Percentiles rank a stretch among this genome's conserved stretches.
These are phyloP conservation scores for Magnaporthiopsis rhizophila DNA, from an alignment of 2,329 filamentous ascomycete genomes.

Conservation along the genomic window DNA sequence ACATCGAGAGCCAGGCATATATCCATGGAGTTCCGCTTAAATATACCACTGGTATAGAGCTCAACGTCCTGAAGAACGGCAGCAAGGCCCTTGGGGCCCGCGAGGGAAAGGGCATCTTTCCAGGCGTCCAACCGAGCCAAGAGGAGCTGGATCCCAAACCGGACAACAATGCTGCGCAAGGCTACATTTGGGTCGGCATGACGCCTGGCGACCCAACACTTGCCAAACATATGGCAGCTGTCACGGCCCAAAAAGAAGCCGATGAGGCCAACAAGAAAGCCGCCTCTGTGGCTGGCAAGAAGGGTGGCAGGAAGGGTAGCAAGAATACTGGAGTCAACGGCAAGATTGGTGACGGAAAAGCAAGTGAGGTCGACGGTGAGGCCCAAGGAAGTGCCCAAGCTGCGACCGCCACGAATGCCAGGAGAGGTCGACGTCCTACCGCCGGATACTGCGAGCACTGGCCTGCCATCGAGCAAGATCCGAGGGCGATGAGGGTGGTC, in stretches of 20 bases:
- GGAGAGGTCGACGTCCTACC: background rate
- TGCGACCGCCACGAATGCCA: background rate
- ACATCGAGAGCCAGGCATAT: background rate
- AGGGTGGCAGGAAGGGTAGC: no score
- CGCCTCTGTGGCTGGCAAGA: no score
- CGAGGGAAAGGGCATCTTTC: background rate
- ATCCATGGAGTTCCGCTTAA: background rate
- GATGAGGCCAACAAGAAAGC: background rate
- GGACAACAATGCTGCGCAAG: background rate
- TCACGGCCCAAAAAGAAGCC: no score
- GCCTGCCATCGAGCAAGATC: background rate
- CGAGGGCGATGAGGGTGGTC: slow-evolving; percentile 1
- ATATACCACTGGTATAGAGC: background rate
- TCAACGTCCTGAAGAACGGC: background rate
- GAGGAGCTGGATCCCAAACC: slow-evolving; percentile 3
- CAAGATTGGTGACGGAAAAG: no score
- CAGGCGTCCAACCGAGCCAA: background rate
- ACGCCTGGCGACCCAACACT: background rate
- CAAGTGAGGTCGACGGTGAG: background rate
- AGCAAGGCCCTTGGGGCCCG: no score
- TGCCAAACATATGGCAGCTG: background rate
- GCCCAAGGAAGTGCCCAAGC: background rate
- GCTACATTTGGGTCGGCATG: slow-evolving; percentile 6
- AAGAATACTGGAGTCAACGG: no score
- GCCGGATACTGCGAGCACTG: background rate